phyloP scores from a whole-genome alignment of 257 asterid genomes.

The Nyctanthes arbortristis region DNA sequence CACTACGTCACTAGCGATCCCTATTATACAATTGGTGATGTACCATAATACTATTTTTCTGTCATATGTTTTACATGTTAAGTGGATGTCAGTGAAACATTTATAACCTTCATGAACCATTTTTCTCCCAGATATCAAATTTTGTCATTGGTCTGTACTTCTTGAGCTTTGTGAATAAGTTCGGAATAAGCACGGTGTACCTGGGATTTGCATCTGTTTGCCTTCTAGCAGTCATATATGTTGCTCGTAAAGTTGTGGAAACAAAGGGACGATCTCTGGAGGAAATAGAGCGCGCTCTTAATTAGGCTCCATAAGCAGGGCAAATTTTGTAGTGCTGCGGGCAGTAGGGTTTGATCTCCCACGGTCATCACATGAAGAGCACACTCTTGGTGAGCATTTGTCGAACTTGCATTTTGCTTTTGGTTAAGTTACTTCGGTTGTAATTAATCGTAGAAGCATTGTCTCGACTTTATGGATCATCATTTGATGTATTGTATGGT shows the following conservation, averaged over 20 bases:
- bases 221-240: constrained; percentile 71
- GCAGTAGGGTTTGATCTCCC: not conserved
- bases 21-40: no score
- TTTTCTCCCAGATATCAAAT: constrained; percentile 58
- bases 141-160: constrained; percentile 87
- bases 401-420: not conserved
- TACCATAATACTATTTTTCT: no score
- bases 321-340: not conserved
- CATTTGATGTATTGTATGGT: not conserved
- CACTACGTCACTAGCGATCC: no score
- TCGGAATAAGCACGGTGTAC: constrained; percentile 86
- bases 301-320: constrained; percentile 47
- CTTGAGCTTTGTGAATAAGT: constrained; percentile 79
- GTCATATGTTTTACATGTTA: no score
- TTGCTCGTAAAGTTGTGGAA: constrained; percentile 77
- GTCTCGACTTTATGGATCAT: constrained; percentile 3
- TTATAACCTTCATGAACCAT: not conserved
- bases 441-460: not conserved
- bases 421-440: not conserved
- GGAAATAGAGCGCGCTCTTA: constrained; percentile 82
- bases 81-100: no score
- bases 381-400: not conserved
- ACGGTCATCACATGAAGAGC: not conserved
- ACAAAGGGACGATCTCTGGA: constrained; percentile 93
- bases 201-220: constrained; percentile 83